Evolutionary conservation across 1,284 basidiomycete species (phyloP), one percentile per base, ranked within the genome.

Genomic region (Apiotrichum gracile): DNA sequence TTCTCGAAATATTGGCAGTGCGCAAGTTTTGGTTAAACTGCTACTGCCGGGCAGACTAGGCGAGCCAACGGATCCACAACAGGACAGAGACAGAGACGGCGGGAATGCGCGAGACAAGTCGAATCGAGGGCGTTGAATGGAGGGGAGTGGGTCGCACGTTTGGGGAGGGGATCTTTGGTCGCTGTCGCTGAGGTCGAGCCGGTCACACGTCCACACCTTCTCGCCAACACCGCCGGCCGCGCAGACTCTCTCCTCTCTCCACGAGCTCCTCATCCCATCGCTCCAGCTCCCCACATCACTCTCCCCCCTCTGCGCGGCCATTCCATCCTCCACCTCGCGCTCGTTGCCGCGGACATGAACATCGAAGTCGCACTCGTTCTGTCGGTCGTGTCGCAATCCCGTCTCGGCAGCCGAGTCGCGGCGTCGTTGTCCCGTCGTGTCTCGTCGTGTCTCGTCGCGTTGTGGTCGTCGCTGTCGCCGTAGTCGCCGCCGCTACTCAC

Each of bases 401-500:
- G 13, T 4, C 21, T 2, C 12, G 4, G 14, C 35, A 29, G 26
- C 41, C n/a, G n/a, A n/a, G n/a, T 31, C 21, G 35, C 26, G 13
- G 26, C 37, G 24, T 35, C 34, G n/a, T 14, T 41, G 51, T n/a
- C n/a, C 16, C 41, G 26, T 29, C 14, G 12, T 31, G n/a, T 33
- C 27, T 24, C 42, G 42, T 43, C 26, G 10, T 34, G 46, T 40
- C 26, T 14, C 2, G 6, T 31, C 17, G 12, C 43, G 42, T 41
- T 26, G 45, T 39, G 33, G 44, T 33, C 27, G 49, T 22, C 40
- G 49, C 17, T 29, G 43, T 38, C 34, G 43, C 14, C 22, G 41
- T n/a, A n/a, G 22, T n/a, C 26, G 43, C n/a, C 42, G 27, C 37
- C 39, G 25, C 35, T 35, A 55, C 54, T 55, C 54, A 55, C 54